These are phyloP conservation scores for Ehretia macrophylla DNA, from an alignment of 257 asterid genomes.

Conservation along the genomic window DNA sequence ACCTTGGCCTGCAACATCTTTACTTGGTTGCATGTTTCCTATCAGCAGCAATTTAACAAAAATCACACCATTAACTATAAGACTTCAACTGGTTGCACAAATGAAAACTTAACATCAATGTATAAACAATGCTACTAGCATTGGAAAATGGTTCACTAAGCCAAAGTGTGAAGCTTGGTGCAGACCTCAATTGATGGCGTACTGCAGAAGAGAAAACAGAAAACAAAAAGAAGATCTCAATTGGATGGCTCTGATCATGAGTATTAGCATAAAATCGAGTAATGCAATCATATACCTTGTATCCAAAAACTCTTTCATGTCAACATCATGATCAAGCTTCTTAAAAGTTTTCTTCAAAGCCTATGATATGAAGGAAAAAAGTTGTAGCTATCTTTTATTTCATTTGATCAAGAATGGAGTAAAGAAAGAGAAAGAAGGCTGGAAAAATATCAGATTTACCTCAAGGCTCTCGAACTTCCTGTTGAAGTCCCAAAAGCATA, in stretches of 20 bases:
- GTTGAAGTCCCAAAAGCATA: slow-evolving; percentile 20
- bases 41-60: slow-evolving; percentile 20
- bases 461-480: slow-evolving; percentile 95
- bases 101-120: background rate
- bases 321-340: slow-evolving; percentile 85
- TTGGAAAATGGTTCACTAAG: background rate
- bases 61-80: background rate
- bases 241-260: background rate
- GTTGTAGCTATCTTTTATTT: slow-evolving; percentile 8
- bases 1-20: slow-evolving; percentile 46
- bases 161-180: slow-evolving; percentile 2
- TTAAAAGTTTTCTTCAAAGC: slow-evolving; percentile 75
- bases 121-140: background rate
- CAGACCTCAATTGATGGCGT: slow-evolving; percentile 62
- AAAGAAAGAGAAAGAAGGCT: slow-evolving; percentile 3
- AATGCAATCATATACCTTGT: slow-evolving; percentile 41
- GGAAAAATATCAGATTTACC: slow-evolving; percentile 39
- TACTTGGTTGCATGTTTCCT: slow-evolving; percentile 65
- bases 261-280: background rate
- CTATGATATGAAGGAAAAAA: slow-evolving; percentile 31
- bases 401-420: slow-evolving; percentile 3
- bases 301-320: slow-evolving; percentile 76
- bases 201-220: slow-evolving; percentile 44
- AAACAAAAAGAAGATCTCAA: slow-evolving; percentile 8
- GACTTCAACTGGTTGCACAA: too few species aligned